A percentile compares a stretch with the other conserved stretches of the same genome.
Evolutionary conservation across 1,284 basidiomycete genomes (phyloP).

Genomic region (Boletus mariae): DNA sequence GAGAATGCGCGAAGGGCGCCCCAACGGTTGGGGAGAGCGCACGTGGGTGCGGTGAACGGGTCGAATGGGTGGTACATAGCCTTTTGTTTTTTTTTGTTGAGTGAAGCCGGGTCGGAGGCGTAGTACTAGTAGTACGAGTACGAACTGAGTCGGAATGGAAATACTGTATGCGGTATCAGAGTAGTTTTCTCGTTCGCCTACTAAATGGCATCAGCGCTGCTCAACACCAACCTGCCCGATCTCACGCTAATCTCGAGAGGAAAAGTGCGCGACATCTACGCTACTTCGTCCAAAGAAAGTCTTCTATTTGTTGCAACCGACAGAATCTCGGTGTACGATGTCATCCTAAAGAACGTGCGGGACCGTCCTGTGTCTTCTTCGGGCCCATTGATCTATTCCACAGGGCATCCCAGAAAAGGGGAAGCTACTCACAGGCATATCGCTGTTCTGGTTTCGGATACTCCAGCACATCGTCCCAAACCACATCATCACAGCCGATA

Average conservation of each 20-base stretch:
- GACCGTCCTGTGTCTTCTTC: background rate
- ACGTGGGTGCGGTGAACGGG: no score
- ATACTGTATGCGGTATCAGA: no score
- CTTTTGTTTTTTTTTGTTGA: no score
- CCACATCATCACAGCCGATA: slow-evolving; percentile 76
- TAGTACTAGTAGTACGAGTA: no score
- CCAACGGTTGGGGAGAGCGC: no score
- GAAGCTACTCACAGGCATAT: slow-evolving; percentile 84
- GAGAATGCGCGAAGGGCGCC: no score
- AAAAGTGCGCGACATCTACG: slow-evolving; percentile 93
- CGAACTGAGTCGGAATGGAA: no score
- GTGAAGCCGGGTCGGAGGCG: no score
- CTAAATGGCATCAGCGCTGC: slow-evolving; percentile 38
- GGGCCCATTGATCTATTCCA: background rate
- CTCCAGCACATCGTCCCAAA: slow-evolving; percentile 78
- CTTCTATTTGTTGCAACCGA: slow-evolving; percentile 95
- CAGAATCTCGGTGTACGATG: slow-evolving; percentile 95
- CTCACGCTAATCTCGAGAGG: slow-evolving; percentile 75
- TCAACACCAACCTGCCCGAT: slow-evolving; percentile 51
- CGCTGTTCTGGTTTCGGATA: slow-evolving; percentile 93
- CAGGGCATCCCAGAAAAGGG: slow-evolving; percentile 96
- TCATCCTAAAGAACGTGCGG: slow-evolving; percentile 87
- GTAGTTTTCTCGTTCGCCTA: background rate
- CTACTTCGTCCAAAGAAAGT: slow-evolving; percentile 60
- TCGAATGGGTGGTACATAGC: no score